A percentile compares a stretch with the other conserved stretches of the same genome.
Conservation (phyloP, 2,329 filamentous ascomycete genomes). For the Hypoxylon sp. region DNA sequence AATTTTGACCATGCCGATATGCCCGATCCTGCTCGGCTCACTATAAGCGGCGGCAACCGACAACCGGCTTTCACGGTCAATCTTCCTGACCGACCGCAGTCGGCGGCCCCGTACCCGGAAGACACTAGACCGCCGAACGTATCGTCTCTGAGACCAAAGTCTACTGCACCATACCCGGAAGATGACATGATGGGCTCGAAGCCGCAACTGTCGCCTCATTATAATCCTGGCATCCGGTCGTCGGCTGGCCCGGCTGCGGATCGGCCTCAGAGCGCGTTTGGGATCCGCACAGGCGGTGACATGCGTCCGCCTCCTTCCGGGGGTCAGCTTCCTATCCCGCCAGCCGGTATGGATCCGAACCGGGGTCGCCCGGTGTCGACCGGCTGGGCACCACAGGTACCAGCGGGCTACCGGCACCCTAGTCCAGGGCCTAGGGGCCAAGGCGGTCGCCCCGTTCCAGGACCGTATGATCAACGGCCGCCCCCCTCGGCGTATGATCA, state of each 20-base stretch:
- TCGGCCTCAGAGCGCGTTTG: slow-evolving; percentile 61
- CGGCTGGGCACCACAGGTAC: slow-evolving; percentile 55
- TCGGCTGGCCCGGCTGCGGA: slow-evolving; percentile 58
- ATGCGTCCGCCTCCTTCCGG: slow-evolving; percentile 56
- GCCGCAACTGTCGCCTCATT: slow-evolving; percentile 50
- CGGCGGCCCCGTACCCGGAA: slow-evolving; percentile 74
- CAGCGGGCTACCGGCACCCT: slow-evolving; percentile 49
- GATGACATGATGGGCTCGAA: slow-evolving; percentile 52
- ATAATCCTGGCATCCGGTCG: slow-evolving; percentile 58
- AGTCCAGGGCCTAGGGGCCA: slow-evolving; percentile 49
- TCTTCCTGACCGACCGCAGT: slow-evolving; percentile 59
- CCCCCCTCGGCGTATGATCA: slow-evolving; percentile 38
- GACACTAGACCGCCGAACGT: slow-evolving; percentile 68
- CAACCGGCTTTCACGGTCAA: slow-evolving; percentile 62
- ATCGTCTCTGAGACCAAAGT: slow-evolving; percentile 56
- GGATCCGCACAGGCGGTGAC: slow-evolving; percentile 55
- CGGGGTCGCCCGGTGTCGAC: slow-evolving; percentile 54
- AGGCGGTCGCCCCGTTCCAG: slow-evolving; percentile 39
- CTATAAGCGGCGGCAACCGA: slow-evolving; percentile 49
- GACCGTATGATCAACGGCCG: slow-evolving; percentile 42
- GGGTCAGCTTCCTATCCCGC: slow-evolving; percentile 54
- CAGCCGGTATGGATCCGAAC: slow-evolving; percentile 50
- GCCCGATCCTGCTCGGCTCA: slow-evolving; percentile 56
- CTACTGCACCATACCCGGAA: slow-evolving; percentile 61
- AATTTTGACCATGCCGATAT: slow-evolving; percentile 54